These are phyloP conservation scores for Fraxinus baroniana DNA, from an alignment of 305 asterid genomes.

Conservation along the genomic window DNA sequence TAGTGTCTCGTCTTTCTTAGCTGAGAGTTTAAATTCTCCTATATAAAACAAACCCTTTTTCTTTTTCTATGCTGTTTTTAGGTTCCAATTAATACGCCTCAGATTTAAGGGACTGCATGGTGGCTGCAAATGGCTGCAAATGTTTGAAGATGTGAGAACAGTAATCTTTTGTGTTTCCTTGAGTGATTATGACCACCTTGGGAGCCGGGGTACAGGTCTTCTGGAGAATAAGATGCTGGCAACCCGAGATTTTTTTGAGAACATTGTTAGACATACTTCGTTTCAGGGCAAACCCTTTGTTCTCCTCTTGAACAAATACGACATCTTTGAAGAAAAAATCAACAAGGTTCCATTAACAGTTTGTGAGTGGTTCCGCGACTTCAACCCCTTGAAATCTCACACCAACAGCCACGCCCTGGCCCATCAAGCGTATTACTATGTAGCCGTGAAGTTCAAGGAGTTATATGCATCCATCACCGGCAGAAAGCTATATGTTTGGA, in stretches of 20 bases:
- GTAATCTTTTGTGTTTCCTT: constrained; percentile 59
- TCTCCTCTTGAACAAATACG: constrained; percentile 61
- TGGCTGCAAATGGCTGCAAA: constrained; percentile 61
- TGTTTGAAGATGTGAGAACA: constrained; percentile 51
- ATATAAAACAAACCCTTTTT: background rate
- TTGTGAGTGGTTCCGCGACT: constrained; percentile 71
- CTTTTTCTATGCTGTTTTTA: constrained; percentile 21
- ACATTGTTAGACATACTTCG: constrained; percentile 40
- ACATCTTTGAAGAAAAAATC: constrained; percentile 58
- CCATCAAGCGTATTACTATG: constrained; percentile 60
- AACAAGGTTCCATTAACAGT: constrained; percentile 40
- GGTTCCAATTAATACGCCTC: constrained; percentile 63
- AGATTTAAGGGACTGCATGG: constrained; percentile 39
- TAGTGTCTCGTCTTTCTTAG: background rate
- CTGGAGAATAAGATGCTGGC: constrained; percentile 60
- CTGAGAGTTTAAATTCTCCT: background rate
- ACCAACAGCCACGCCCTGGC: constrained; percentile 43
- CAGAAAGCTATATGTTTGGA: constrained; percentile 62
- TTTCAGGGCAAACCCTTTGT: constrained; percentile 53
- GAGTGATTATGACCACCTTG: constrained; percentile 53
- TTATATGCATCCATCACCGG: constrained; percentile 54
- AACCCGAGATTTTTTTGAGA: constrained; percentile 50
- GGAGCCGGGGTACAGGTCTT: constrained; percentile 23
- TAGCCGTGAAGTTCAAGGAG: constrained; percentile 65
- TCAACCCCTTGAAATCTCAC: constrained; percentile 43